phyloP scores from a whole-genome alignment of 495 filamentous ascomycete genomes.

The Neurospora africana region DNA sequence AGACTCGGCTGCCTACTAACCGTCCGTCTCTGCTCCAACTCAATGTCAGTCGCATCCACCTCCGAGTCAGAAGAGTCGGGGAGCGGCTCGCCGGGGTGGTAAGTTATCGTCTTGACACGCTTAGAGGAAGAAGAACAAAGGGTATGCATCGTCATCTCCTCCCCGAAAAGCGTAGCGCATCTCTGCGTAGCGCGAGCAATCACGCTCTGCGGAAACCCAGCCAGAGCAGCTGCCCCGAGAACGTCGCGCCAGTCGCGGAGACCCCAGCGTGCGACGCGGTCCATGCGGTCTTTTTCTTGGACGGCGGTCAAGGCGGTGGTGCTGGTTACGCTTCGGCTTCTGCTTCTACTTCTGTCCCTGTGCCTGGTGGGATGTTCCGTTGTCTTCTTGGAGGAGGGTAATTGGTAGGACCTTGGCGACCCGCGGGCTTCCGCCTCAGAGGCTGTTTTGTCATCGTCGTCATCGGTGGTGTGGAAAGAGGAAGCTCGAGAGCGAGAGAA shows the following conservation, averaged over 20 bases:
- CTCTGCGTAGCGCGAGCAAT: conserved; percentile 56
- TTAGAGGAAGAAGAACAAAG: conserved; percentile 19
- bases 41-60: conserved; percentile 11
- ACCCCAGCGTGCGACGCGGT: conserved; percentile 21
- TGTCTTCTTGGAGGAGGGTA: background rate
- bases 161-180: conserved; percentile 59
- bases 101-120: conserved; percentile 11
- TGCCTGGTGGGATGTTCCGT: background rate
- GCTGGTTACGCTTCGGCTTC: background rate
- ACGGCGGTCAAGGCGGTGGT: background rate
- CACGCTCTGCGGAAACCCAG: conserved; percentile 50
- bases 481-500: background rate
- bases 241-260: conserved; percentile 75
- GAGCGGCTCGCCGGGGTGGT: conserved; percentile 22
- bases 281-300: background rate
- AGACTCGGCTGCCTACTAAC: conserved; percentile 16
- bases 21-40: conserved; percentile 1
- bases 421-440: background rate
- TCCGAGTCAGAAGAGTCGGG: conserved; percentile 26
- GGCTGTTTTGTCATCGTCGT: background rate
- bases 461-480: background rate
- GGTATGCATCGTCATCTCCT: conserved; percentile 51
- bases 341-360: background rate
- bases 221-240: conserved; percentile 60
- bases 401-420: background rate